phyloP scores from a whole-genome alignment of 73 alveolate species.

The Tetrahymena thermophila region DNA sequence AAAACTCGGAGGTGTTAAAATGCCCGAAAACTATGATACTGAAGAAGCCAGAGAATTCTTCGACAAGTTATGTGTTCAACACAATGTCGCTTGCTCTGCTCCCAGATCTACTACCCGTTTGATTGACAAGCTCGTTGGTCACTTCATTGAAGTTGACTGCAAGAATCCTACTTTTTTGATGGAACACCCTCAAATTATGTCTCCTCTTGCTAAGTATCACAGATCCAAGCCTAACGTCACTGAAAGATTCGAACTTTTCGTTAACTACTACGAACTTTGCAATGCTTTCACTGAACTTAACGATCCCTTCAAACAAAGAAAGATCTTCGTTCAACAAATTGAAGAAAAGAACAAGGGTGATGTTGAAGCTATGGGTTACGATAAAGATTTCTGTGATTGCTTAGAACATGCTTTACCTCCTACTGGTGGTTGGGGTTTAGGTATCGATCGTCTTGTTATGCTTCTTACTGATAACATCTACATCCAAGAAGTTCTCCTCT shows the following conservation, averaged over 20 bases:
- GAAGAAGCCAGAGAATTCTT: conserved; percentile 83
- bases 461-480: conserved; percentile 81
- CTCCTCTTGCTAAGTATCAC: conserved; percentile 98
- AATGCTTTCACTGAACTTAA: conserved; percentile 97
- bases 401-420: conserved; percentile 97
- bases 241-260: conserved; percentile 93
- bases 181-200: conserved; percentile 97
- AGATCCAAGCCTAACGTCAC: conserved; percentile 77
- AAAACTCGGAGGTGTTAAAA: conserved; percentile 52
- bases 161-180: conserved; percentile 93
- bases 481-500: conserved; percentile 92
- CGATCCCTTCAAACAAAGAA: conserved; percentile 91
- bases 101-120: conserved; percentile 88
- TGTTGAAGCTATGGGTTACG: conserved; percentile 92
- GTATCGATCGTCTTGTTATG: conserved; percentile 94
- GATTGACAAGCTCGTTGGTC: conserved; percentile 93
- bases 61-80: conserved; percentile 69
- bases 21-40: conserved; percentile 77
- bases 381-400: conserved; percentile 84
- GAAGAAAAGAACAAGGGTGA: conserved; percentile 88
- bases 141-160: conserved; percentile 93
- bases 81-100: conserved; percentile 69
- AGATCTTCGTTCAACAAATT: conserved; percentile 76
- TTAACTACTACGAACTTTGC: conserved; percentile 83
- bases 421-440: conserved; percentile 98